Base-by-base conservation (phyloP, 1,139 yeast genomes). In the Yamadazyma conglobata region DNA sequence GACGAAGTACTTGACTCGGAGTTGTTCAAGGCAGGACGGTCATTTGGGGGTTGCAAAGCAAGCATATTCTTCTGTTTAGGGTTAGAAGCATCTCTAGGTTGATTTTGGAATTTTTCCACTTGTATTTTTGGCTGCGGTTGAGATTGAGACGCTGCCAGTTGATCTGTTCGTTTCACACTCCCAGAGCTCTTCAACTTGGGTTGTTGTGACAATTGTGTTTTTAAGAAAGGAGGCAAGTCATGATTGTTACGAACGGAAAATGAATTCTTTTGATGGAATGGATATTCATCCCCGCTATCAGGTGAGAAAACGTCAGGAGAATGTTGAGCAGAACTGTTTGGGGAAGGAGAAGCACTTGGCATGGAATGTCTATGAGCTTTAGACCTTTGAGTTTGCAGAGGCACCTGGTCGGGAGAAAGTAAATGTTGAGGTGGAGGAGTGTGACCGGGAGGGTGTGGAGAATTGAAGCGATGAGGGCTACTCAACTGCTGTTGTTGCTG, bases 381-480 rank as follows among this genome's bases (percentile, higher is more conserved):
- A 4, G 14, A 12, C 17, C 15, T 21, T 24, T 27, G 26, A 19
- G 18, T 19, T 13, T 27, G 46, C 26, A 27, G n/a, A n/a, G n/a
- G n/a, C n/a, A n/a, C n/a, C n/a, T n/a, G n/a, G n/a, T n/a, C n/a
- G n/a, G n/a, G n/a, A n/a, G n/a, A n/a, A n/a, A n/a, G n/a, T n/a
- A n/a, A n/a, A n/a, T n/a, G n/a, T n/a, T n/a, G n/a, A n/a, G n/a
- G n/a, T n/a, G n/a, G n/a, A n/a, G n/a, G n/a, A n/a, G n/a, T n/a
- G n/a, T n/a, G n/a, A n/a, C n/a, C n/a, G n/a, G n/a, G n/a, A n/a
- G n/a, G n/a, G n/a, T n/a, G n/a, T n/a, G n/a, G n/a, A n/a, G n/a
- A n/a, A n/a, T n/a, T n/a, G n/a, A n/a, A n/a, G n/a, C n/a, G 40
- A 39, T 39, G 40, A 38, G 45, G 45, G 34, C 32, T 23, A 31